A percentile compares a stretch with the other conserved stretches of the same genome.
Conservation (phyloP, 768 basidiomycete genomes). For the Lactarius vividus region DNA sequence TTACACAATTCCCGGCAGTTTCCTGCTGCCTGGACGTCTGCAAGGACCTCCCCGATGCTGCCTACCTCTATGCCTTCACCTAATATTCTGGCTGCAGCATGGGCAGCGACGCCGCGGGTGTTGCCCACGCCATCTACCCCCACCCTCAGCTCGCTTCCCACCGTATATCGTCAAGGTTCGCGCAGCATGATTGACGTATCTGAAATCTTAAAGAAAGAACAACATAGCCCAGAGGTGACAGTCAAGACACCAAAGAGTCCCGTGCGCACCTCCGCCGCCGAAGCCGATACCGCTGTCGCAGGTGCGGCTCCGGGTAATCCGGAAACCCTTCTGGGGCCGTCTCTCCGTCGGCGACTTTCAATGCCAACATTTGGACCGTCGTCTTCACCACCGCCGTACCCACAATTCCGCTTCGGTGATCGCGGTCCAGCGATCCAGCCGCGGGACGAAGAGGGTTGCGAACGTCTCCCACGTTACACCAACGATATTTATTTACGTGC, state of each 20-base stretch:
- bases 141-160: constrained; percentile 1
- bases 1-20: neutral
- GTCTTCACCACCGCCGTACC: constrained; percentile 68
- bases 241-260: constrained; percentile 13
- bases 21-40: neutral
- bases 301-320: constrained; percentile 10
- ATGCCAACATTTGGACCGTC: constrained; percentile 65
- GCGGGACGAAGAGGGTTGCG: constrained; percentile 80
- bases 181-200: constrained; percentile 26
- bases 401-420: constrained; percentile 40
- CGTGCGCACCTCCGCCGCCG: neutral
- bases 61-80: constrained; percentile 12
- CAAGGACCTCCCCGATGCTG: constrained; percentile 19
- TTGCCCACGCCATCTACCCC: constrained; percentile 33
- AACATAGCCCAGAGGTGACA: constrained; percentile 11
- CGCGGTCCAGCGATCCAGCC: constrained; percentile 39
- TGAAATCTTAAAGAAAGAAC: constrained; percentile 17
- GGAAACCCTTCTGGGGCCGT: constrained; percentile 33
- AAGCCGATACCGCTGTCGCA: constrained; percentile 1
- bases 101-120: constrained; percentile 21
- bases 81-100: neutral
- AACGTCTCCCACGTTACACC: constrained; percentile 75
- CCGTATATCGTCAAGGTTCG: constrained; percentile 26
- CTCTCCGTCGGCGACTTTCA: constrained; percentile 60
- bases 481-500: constrained; percentile 81